phyloP scores from a whole-genome alignment of 306 rosid species.

The Trifolium repens region DNA sequence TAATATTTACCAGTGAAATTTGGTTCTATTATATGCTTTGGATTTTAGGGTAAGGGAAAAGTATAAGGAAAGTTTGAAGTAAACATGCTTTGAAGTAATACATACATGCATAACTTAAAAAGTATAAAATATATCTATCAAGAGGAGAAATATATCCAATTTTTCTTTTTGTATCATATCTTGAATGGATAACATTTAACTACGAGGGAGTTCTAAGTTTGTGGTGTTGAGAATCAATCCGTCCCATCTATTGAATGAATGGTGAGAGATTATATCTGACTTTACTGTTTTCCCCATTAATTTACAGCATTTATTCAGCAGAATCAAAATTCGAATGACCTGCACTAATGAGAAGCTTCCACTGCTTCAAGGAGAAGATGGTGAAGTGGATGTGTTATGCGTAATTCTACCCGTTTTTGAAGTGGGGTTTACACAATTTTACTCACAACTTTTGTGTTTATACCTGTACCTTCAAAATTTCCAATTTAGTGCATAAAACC shows the following conservation, averaged over 20 bases:
- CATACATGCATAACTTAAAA: no score
- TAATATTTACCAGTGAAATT: slow-evolving; percentile 7
- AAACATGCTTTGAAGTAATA: no score
- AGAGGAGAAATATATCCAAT: neutral
- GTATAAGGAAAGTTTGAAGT: neutral
- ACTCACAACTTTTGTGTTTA: neutral
- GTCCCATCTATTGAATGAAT: slow-evolving; percentile 38
- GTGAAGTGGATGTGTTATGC: neutral
- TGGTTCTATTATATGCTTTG: slow-evolving; percentile 17
- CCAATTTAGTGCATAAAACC: no score
- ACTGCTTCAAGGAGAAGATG: slow-evolving; percentile 24
- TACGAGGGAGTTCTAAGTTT: slow-evolving; percentile 13
- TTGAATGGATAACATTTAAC: slow-evolving; percentile 32
- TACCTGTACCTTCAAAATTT: no score
- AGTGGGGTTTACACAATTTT: neutral
- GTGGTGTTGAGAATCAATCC: slow-evolving; percentile 31
- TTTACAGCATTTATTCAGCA: slow-evolving; percentile 30
- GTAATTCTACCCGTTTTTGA: neutral
- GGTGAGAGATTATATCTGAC: slow-evolving; percentile 26
- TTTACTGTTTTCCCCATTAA: slow-evolving; percentile 29
- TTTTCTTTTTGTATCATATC: neutral
- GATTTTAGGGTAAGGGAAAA: neutral
- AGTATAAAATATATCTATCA: no score
- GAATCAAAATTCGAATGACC: slow-evolving; percentile 40
- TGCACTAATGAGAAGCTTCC: slow-evolving; percentile 36